These are phyloP conservation scores for Amaranthus cruentus DNA, from an alignment of 148 eudicot genomes.

Conservation along the genomic window DNA sequence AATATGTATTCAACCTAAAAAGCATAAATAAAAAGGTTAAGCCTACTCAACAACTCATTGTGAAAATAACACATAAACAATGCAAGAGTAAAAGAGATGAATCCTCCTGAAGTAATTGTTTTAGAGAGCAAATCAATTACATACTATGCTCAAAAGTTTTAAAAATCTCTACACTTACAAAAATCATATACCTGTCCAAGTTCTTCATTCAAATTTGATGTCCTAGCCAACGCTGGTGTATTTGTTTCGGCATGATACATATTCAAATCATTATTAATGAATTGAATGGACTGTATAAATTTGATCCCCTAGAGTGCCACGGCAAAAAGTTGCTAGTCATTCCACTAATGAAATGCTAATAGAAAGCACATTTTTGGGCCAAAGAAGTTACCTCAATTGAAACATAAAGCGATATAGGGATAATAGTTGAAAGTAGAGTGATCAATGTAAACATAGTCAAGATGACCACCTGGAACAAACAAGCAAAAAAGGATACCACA, in stretches of 20 bases:
- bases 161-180: not conserved
- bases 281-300: slow-evolving; percentile 82
- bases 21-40: slow-evolving; percentile 11
- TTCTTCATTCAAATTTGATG: slow-evolving; percentile 98
- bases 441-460: slow-evolving; percentile 90
- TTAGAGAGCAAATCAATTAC: not conserved
- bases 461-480: slow-evolving; percentile 55
- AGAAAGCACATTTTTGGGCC: slow-evolving; percentile 5
- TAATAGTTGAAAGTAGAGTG: slow-evolving; percentile 91
- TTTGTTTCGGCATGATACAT: slow-evolving; percentile 90
- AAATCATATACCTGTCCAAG: slow-evolving; percentile 86
- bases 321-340: slow-evolving; percentile 11
- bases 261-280: slow-evolving; percentile 86
- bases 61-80: not conserved
- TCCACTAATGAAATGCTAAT: slow-evolving; percentile 5
- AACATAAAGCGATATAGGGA: slow-evolving; percentile 97
- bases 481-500: not conserved
- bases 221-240: slow-evolving; percentile 93
- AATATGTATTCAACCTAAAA: slow-evolving; percentile 93
- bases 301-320: slow-evolving; percentile 67
- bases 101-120: not conserved
- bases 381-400: slow-evolving; percentile 75
- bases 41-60: slow-evolving; percentile 9
- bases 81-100: not conserved
- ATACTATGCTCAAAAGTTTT: slow-evolving; percentile 1